Evolutionary conservation across 257 asterid genomes (phyloP), one percentile per base, ranked within the genome.

Genomic region (Coffea eugenioides): DNA sequence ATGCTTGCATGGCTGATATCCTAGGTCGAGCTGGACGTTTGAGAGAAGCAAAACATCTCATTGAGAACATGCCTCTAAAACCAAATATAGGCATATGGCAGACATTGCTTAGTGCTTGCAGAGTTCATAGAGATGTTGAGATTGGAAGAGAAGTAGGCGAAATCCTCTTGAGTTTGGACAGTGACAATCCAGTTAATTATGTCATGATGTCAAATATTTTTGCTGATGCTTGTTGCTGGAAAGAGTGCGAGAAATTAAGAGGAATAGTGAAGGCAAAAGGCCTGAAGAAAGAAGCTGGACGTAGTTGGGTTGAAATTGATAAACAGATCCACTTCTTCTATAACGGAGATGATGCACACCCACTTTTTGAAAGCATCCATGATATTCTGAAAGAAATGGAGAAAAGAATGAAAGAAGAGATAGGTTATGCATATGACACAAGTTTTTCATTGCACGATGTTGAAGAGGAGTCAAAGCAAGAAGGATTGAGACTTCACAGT

Each of bases 1-100:
- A 91, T 81, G 88, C 89, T 68, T 89, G 93, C 82, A 83, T 88
- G 95, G 93, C 86, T 48, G 93, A 91, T 80, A 83, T 82, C 69
- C 92, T 89, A 2, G 95, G 93, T 56, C 89, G 90, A 79, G 90
- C 88, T 20, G 95, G 95, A 11, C 83, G 86, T 36, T 74, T 91
- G 64, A 79, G 61, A 70, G 95, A 89, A 84, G 93, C 93, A 46
- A 89, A 83, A 84, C 80, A 69, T 54, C 84, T 88, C 46, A 83
- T 90, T 74, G 88, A 91, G 69, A 83, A 75, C 82, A 88, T 89
- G 94, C 93, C 92, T 2, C 43, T 90, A 77, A 90, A 78, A 74
- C 83, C 88, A 74, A 90, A 90, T 76, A 74, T 78, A 6, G 91
- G 91, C 79, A 87, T 87, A 77, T 88, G 91, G 93, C 90, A 90